Evolutionary conservation across 495 filamentous ascomycete species (phyloP).

Genomic region (Neurospora discreta): DNA sequence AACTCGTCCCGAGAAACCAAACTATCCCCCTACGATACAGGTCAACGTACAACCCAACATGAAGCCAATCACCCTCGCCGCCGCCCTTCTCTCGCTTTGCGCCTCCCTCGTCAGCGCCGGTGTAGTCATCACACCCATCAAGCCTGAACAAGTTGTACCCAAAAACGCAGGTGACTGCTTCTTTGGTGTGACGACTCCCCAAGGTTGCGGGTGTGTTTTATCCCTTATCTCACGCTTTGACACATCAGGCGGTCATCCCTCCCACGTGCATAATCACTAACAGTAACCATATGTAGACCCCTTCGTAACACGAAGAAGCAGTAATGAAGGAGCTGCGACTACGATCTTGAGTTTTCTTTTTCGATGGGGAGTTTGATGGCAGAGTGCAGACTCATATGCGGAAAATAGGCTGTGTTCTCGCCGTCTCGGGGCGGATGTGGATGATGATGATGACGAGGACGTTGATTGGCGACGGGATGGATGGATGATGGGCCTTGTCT

Average conservation of each 20-base stretch:
- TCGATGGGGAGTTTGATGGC: not conserved
- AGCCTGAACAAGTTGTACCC: conserved; percentile 30
- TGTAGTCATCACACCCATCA: conserved; percentile 36
- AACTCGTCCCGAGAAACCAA: not conserved
- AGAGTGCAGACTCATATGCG: not conserved
- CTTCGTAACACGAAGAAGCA: not conserved
- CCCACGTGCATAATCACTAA: not conserved
- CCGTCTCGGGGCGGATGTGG: not conserved
- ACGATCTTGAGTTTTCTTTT: not conserved
- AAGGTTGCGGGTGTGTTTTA: conserved; percentile 35
- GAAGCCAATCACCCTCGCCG: conserved; percentile 26
- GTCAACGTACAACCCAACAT: conserved; percentile 22
- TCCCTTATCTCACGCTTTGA: not conserved
- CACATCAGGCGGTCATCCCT: not conserved
- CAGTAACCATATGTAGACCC: not conserved
- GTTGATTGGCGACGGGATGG: not conserved
- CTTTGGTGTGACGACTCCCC: conserved; percentile 37
- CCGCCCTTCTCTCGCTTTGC: conserved; percentile 25
- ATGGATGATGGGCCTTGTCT: not conserved
- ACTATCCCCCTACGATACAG: not conserved
- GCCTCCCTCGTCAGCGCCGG: conserved; percentile 34
- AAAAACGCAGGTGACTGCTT: conserved; percentile 32
- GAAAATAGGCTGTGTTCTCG: not conserved
- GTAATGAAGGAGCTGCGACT: not conserved
- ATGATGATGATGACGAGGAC: not conserved